These are phyloP conservation scores for Rhinocladiella similis DNA, from an alignment of 2,329 filamentous ascomycete genomes.

Conservation along the genomic window DNA sequence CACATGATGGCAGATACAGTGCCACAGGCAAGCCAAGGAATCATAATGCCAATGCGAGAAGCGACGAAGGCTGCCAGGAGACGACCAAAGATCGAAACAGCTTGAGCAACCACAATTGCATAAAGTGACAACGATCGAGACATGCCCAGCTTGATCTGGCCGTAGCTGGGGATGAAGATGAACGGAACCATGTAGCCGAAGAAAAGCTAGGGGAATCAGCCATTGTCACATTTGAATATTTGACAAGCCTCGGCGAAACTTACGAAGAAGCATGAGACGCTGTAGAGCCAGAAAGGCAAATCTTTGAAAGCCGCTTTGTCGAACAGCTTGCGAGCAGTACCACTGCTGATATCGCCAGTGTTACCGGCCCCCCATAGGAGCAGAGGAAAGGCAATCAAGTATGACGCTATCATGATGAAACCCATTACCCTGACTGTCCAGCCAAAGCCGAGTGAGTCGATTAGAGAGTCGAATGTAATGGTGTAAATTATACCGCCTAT, in stretches of 20 bases:
- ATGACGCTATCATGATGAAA: constrained; percentile 36
- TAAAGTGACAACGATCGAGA: constrained; percentile 50
- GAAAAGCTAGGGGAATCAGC: constrained; percentile 32
- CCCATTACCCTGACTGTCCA: constrained; percentile 51
- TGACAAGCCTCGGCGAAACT: not conserved
- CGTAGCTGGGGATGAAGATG: constrained; percentile 42
- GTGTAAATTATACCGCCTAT: constrained; percentile 69
- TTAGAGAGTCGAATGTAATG: constrained; percentile 48
- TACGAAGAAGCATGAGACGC: constrained; percentile 34
- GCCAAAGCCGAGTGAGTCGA: constrained; percentile 48
- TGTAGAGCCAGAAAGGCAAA: constrained; percentile 43
- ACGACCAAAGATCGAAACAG: constrained; percentile 56
- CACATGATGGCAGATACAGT: constrained; percentile 40
- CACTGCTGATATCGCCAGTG: constrained; percentile 38
- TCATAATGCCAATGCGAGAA: constrained; percentile 57
- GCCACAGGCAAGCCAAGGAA: constrained; percentile 53
- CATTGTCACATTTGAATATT: no score
- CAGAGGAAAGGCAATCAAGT: constrained; percentile 32
- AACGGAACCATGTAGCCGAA: constrained; percentile 51
- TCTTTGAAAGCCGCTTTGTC: constrained; percentile 49
- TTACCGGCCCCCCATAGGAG: constrained; percentile 27
- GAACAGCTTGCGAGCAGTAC: constrained; percentile 42
- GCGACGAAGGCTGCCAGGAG: constrained; percentile 56
- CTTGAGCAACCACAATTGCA: constrained; percentile 63
- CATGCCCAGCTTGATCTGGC: constrained; percentile 34